Evolutionary conservation across 257 asterid species (phyloP), one percentile per base, ranked within the genome.

Genomic region (Linaria vulgaris): DNA sequence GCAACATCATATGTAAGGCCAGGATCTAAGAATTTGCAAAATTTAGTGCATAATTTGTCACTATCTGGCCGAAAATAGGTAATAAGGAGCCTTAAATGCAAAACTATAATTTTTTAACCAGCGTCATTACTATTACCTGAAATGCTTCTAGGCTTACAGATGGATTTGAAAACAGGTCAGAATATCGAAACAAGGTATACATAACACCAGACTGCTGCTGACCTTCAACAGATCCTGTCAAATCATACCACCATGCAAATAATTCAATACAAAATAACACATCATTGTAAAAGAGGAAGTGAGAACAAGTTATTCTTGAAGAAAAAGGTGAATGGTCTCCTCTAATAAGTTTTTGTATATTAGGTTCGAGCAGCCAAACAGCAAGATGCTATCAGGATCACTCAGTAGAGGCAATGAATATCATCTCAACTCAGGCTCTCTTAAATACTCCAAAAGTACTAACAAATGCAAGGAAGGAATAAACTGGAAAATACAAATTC

Each of bases 111-210:
- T 34, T 8, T 48, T 66, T 69, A 62, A 56, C 51, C 56, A 63
- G 45, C 54, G 54, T 24, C 47, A 69, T 15, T 69, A 66, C 46
- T 62, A 75, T 69, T 78, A 91, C 98, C 98, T 91, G 96, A 69
- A 84, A 84, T 58, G 96, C 90, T 76, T 91, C 98, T 74, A 87
- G 71, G 82, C 88, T 74, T 68, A 78, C 72, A 38, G 83, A 72
- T 20, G 89, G 84, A 71, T 73, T 80, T 59, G 86, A 75, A 61
- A 64, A 71, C 61, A 85, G 91, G 58, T 83, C 82, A 25, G 88
- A 74, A 79, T 77, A 78, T 59, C 69, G 78, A 75, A 81, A 77
- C 69, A 91, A 75, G 54, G 72, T 49, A 76, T 68, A 67, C 58
- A 91, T 62, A 63, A 85, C 78, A 64, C 98, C 94, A 63, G 88